Percentiles rank a stretch among this genome's conserved stretches.
These are phyloP conservation scores for Symbiodinium pilosum DNA, from an alignment of 73 alveolate genomes.

Conservation along the genomic window DNA sequence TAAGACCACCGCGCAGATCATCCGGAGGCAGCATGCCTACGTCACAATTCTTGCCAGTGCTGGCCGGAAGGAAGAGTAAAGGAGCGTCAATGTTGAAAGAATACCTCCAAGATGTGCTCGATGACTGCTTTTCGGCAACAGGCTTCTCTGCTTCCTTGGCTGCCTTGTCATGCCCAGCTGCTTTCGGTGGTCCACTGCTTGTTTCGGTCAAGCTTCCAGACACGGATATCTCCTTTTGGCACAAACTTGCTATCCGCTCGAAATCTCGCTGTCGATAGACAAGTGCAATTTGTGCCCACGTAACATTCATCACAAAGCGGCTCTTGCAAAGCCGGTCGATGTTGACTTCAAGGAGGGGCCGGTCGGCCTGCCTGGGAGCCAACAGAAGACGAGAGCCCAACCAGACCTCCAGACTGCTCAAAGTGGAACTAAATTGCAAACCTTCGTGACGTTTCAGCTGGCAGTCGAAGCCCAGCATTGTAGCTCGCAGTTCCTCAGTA, in stretches of 20 bases:
- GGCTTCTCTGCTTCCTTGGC: neutral
- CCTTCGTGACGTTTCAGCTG: conserved; percentile 17
- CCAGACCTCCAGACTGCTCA: conserved; percentile 47
- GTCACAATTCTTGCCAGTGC: conserved; percentile 48
- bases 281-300: conserved; percentile 68
- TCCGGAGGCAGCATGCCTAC: neutral
- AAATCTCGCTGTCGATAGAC: conserved; percentile 87
- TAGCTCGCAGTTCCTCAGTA: conserved; percentile 50
- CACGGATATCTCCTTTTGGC: neutral
- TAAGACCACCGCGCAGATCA: conserved; percentile 36
- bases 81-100: conserved; percentile 66
- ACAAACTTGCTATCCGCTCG: conserved; percentile 47
- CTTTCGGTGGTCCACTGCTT: neutral
- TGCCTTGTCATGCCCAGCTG: neutral
- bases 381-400: conserved; percentile 28
- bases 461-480: conserved; percentile 55
- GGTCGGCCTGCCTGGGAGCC: conserved; percentile 40
- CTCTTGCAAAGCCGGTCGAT: neutral
- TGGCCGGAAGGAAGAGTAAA: conserved; percentile 58
- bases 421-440: neutral
- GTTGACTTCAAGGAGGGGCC: conserved; percentile 24
- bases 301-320: conserved; percentile 26
- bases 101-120: neutral
- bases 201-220: neutral
- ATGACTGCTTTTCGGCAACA: neutral